A percentile compares a stretch with the other conserved stretches of the same genome.
Evolutionary conservation across 495 filamentous ascomycete species (phyloP).

Genomic region (Podospora didyma): DNA sequence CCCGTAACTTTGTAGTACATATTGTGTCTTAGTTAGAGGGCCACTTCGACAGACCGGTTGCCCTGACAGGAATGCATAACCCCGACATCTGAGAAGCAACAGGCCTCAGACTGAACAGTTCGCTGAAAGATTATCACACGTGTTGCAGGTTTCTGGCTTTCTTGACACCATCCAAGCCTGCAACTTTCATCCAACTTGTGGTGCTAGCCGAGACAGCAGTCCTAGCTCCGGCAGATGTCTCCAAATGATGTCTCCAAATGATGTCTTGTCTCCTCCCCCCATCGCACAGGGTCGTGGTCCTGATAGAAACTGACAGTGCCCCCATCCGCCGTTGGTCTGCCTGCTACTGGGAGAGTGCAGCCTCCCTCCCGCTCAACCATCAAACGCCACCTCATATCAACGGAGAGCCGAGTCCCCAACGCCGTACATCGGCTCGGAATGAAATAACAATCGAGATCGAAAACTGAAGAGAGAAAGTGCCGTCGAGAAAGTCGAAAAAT

Average conservation of each 20-base stretch:
- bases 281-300: neutral
- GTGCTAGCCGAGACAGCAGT: neutral
- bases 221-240: neutral
- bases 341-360: neutral
- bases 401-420: too few relatives aligned
- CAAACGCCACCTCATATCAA: constrained; percentile 23
- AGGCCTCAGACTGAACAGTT: neutral
- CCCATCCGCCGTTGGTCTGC: neutral
- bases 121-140: neutral
- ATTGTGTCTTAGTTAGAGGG: neutral
- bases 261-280: neutral
- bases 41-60: neutral
- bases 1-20: neutral
- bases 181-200: neutral
- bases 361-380: constrained; percentile 7
- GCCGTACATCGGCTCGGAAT: too few relatives aligned
- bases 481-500: too few relatives aligned
- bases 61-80: neutral
- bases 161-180: neutral
- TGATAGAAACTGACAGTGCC: neutral
- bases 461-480: too few relatives aligned
- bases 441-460: too few relatives aligned
- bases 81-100: neutral
- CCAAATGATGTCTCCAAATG: neutral
- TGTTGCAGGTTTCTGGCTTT: neutral